Conservation (phyloP, 192 early-diverging fungal species). For the Jimgerdemannia lactiflua region DNA sequence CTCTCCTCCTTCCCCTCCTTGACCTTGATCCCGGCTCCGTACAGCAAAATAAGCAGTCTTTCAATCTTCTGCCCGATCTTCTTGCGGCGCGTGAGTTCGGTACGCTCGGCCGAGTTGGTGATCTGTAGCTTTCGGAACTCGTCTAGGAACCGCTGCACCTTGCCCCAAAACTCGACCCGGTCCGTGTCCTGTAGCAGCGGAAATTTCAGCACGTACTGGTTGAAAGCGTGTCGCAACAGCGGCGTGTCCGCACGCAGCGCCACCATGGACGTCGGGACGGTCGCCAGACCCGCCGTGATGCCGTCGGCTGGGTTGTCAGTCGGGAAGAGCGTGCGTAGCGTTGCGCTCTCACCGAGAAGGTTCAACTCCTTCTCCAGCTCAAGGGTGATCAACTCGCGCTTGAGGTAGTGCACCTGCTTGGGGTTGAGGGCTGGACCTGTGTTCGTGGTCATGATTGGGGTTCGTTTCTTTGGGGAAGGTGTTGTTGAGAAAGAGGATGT, state of each 20-base stretch:
- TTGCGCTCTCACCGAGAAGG: constrained; percentile 11
- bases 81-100: constrained; percentile 18
- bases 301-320: constrained; percentile 23
- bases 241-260: constrained; percentile 24
- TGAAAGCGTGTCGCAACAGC: constrained; percentile 42
- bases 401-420: constrained; percentile 52
- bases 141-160: constrained; percentile 40
- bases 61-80: constrained; percentile 31
- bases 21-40: constrained; percentile 28
- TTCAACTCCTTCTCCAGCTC: constrained; percentile 45
- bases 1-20: constrained; percentile 19
- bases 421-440: constrained; percentile 9
- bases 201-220: constrained; percentile 40
- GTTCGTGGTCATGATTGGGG: not conserved
- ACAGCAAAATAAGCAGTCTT: constrained; percentile 22
- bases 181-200: constrained; percentile 43
- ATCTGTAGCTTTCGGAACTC: constrained; percentile 43
- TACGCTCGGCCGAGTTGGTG: constrained; percentile 12
- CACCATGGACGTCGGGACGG: not conserved
- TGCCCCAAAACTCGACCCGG: constrained; percentile 39
- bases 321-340: constrained; percentile 17
- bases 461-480: too few species aligned
- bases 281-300: not conserved
- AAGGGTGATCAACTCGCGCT: constrained; percentile 43
- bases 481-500: too few species aligned